phyloP scores from a whole-genome alignment of 2,329 filamentous ascomycete species.

The Fusarium poae region DNA sequence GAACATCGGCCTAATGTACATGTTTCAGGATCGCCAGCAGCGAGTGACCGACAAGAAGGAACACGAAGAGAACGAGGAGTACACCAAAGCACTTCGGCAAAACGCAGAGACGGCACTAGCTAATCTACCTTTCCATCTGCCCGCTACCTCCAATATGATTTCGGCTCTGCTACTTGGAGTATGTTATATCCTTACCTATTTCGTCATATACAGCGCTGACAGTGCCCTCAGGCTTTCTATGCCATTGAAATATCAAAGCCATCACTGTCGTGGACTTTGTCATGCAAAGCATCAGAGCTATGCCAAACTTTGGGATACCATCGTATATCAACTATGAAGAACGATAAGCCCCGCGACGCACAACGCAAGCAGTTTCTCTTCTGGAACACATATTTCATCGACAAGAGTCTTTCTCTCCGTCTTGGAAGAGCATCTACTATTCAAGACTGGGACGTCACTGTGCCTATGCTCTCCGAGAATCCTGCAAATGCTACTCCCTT shows the following conservation, averaged over 20 bases:
- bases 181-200: background rate
- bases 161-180: conserved; percentile 46
- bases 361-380: conserved; percentile 60
- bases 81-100: conserved; percentile 44
- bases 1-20: conserved; percentile 51
- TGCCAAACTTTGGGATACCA: conserved; percentile 52
- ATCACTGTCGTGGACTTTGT: conserved; percentile 50
- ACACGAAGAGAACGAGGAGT: conserved; percentile 44
- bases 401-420: conserved; percentile 67
- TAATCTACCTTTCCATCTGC: conserved; percentile 52
- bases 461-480: conserved; percentile 52
- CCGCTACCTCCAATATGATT: conserved; percentile 49
- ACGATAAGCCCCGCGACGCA: conserved; percentile 31
- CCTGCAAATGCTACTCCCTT: conserved; percentile 49
- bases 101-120: conserved; percentile 53
- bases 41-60: conserved; percentile 28
- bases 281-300: conserved; percentile 51
- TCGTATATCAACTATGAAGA: conserved; percentile 46
- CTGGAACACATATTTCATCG: conserved; percentile 69
- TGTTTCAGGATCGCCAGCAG: conserved; percentile 47
- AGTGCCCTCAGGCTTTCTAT: conserved; percentile 47
- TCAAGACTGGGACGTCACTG: conserved; percentile 69
- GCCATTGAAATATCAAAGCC: conserved; percentile 53
- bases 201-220: conserved; percentile 1
- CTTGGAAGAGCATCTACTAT: conserved; percentile 66